These are phyloP conservation scores for Sarocladium strictum DNA, from an alignment of 2,329 filamentous ascomycete species.

Conservation along the genomic window DNA sequence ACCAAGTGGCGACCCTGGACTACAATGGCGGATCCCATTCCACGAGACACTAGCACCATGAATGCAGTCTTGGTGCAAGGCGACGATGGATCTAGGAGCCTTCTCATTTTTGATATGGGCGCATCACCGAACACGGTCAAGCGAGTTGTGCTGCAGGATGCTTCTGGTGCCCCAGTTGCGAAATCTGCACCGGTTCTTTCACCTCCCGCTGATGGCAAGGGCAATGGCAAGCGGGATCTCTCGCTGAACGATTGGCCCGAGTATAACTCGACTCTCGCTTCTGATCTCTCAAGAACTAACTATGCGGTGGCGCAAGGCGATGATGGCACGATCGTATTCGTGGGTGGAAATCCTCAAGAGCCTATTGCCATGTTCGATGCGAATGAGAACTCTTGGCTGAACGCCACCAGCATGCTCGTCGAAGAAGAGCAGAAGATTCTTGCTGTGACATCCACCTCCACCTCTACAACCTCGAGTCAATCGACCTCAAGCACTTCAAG, in stretches of 20 bases:
- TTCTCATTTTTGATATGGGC: conserved; percentile 73
- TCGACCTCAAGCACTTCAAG: conserved; percentile 23
- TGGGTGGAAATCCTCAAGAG: conserved; percentile 64
- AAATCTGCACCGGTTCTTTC: conserved; percentile 37
- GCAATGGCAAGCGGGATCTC: conserved; percentile 33
- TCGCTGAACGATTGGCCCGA: conserved; percentile 63
- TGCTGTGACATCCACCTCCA: conserved; percentile 22
- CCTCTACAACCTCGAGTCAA: conserved; percentile 21
- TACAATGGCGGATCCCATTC: conserved; percentile 54
- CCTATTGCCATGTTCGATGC: conserved; percentile 74
- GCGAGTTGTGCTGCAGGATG: conserved; percentile 60
- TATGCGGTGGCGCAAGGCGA: conserved; percentile 66
- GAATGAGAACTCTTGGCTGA: conserved; percentile 69
- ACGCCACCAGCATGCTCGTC: conserved; percentile 59
- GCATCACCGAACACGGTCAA: conserved; percentile 69
- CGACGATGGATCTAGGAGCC: conserved; percentile 68
- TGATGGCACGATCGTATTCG: conserved; percentile 65
- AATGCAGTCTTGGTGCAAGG: conserved; percentile 63
- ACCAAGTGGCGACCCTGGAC: conserved; percentile 60
- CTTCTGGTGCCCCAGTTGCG: conserved; percentile 47
- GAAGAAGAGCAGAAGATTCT: conserved; percentile 34
- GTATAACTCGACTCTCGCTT: conserved; percentile 72
- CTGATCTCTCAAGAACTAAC: conserved; percentile 53
- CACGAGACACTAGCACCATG: conserved; percentile 48
- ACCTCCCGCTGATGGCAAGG: background rate